Evolutionary conservation across 192 early-diverging fungal genomes (phyloP), one percentile per base, ranked within the genome.

Genomic region (Entomortierella beljakovae): DNA sequence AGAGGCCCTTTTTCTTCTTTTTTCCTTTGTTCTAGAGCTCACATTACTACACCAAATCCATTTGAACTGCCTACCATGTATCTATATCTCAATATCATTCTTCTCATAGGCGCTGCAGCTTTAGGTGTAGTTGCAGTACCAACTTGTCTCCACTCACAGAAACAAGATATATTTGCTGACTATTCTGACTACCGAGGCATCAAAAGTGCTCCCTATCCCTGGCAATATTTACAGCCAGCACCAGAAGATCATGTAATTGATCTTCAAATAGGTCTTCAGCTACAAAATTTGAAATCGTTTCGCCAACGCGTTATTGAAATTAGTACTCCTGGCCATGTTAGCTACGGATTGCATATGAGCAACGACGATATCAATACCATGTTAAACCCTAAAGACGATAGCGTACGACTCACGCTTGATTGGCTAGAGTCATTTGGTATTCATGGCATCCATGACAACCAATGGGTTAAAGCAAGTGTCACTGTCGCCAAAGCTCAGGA

Each of bases 261-360:
- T 29, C 37, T 65, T 40, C 9, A 25, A 0, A 65, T 65, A 3
- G 63, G 63, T 13, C 51, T 65, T 13, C 23, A 53, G 52, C 51
- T 65, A 11, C 63, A 65, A 40, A 65, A 65, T 35, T 6, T 65
- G 18, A 25, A 42, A n/a, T 13, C 16, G 13, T 43, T 65, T 35
- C 34, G 28, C 2, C 37, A 38, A 26, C 34, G 18, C 13, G 34
- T 65, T 23, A 20, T 55, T 26, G 63, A 56, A 2, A 53, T 65
- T 22, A 65, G 63, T 37, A 55, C 50, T 1, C 63, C 63, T 31
- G 52, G 35, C 11, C 29, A 54, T 25, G 13, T 34, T 2, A 65
- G 10, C 34, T 65, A 55, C 9, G 37, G 52, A 1, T 2, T 34
- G 33, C 52, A 55, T 35, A 35, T 65, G 63, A 55, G 16, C 35